These are phyloP conservation scores for Alternaria atra DNA, from an alignment of 2,329 filamentous ascomycete genomes.

Conservation along the genomic window DNA sequence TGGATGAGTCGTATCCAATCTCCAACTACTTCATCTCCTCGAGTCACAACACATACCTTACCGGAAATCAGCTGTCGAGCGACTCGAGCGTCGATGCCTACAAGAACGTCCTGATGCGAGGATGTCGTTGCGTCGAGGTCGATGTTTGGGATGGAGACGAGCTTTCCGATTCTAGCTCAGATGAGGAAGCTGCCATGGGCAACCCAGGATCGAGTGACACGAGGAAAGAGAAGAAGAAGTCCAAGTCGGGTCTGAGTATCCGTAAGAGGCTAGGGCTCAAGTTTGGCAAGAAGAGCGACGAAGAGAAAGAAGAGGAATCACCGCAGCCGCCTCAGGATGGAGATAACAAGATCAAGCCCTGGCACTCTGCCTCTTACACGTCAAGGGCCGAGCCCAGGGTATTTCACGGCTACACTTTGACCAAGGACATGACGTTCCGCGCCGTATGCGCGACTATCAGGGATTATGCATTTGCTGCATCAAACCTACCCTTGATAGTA, in stretches of 20 bases:
- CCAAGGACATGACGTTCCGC: slow-evolving; percentile 84
- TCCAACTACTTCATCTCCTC: slow-evolving; percentile 94
- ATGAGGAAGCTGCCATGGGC: slow-evolving; percentile 40
- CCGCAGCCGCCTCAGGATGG: slow-evolving; percentile 16
- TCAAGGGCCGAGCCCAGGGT: slow-evolving; percentile 74
- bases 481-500: slow-evolving; percentile 82
- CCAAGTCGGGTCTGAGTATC: slow-evolving; percentile 37
- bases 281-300: slow-evolving; percentile 42
- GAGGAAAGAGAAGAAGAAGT: slow-evolving; percentile 41
- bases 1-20: slow-evolving; percentile 72
- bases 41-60: slow-evolving; percentile 93
- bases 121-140: slow-evolving; percentile 91
- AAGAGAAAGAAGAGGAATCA: slow-evolving; percentile 25
- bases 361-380: slow-evolving; percentile 42
- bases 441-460: slow-evolving; percentile 83
- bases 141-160: slow-evolving; percentile 87
- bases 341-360: slow-evolving; percentile 38
- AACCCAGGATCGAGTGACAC: slow-evolving; percentile 28
- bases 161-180: slow-evolving; percentile 53
- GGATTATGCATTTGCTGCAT: slow-evolving; percentile 79
- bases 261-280: slow-evolving; percentile 49
- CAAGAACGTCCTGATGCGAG: slow-evolving; percentile 75
- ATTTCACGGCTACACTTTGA: slow-evolving; percentile 84
- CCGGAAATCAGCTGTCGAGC: slow-evolving; percentile 84
- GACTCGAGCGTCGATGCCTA: slow-evolving; percentile 81